phyloP scores from a whole-genome alignment of 2,329 filamentous ascomycete species.

The Phaeophleospora eucalypticola region DNA sequence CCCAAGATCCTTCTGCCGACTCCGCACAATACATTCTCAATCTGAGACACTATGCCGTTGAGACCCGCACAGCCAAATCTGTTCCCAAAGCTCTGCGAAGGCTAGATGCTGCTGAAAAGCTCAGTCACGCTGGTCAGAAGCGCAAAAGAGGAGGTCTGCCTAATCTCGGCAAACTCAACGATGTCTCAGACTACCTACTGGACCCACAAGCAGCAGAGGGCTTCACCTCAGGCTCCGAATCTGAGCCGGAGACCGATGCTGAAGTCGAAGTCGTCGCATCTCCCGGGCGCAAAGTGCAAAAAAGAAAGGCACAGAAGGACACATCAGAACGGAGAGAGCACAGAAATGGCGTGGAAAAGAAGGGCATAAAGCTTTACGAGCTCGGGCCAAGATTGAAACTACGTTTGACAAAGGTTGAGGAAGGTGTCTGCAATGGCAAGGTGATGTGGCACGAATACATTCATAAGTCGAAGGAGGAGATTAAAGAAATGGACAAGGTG shows the following conservation, averaged over 20 bases:
- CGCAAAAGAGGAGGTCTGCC: conserved; percentile 56
- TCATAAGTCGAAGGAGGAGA: conserved; percentile 73
- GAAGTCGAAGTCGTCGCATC: conserved; percentile 77
- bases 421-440: conserved; percentile 83
- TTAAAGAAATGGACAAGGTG: conserved; percentile 71
- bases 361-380: conserved; percentile 87
- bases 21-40: conserved; percentile 66
- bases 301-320: conserved; percentile 43
- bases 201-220: conserved; percentile 70
- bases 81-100: conserved; percentile 79
- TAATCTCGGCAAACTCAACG: conserved; percentile 83
- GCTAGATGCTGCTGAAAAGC: conserved; percentile 79
- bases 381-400: conserved; percentile 85
- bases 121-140: conserved; percentile 53
- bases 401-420: conserved; percentile 90
- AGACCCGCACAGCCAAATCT: conserved; percentile 72
- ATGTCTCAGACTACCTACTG: conserved; percentile 92
- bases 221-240: conserved; percentile 90
- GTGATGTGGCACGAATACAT: conserved; percentile 98
- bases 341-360: conserved; percentile 62
- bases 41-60: conserved; percentile 92
- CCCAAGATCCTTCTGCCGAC: conserved; percentile 29
- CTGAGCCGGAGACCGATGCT: conserved; percentile 87
- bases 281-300: conserved; percentile 60
- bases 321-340: conserved; percentile 36